These are phyloP conservation scores for Phialemoniopsis sp. DNA, from an alignment of 2,329 filamentous ascomycete genomes.

Conservation along the genomic window DNA sequence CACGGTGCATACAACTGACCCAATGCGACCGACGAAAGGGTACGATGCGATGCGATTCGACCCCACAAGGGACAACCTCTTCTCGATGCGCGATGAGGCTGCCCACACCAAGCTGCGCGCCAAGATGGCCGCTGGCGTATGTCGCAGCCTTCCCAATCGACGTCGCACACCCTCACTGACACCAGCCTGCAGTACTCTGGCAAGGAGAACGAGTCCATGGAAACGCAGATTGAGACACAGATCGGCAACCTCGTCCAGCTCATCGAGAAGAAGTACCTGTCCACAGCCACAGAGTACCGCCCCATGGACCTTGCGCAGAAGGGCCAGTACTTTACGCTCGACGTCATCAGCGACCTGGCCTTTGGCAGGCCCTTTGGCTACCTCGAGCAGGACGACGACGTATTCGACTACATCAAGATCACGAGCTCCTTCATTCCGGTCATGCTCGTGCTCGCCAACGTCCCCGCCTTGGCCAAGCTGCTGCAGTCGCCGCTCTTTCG, in stretches of 20 bases:
- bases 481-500: background rate
- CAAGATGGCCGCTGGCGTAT: slow-evolving; percentile 33
- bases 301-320: slow-evolving; percentile 40
- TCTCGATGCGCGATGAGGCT: slow-evolving; percentile 22
- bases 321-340: slow-evolving; percentile 44
- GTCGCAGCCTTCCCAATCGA: background rate
- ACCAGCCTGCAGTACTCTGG: slow-evolving; percentile 9
- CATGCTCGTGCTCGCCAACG: slow-evolving; percentile 15
- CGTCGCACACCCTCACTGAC: background rate
- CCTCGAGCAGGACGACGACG: slow-evolving; percentile 32
- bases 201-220: slow-evolving; percentile 11
- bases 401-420: slow-evolving; percentile 34
- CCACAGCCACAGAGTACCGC: slow-evolving; percentile 20
- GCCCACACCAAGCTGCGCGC: slow-evolving; percentile 28
- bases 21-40: background rate
- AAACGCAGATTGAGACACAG: slow-evolving; percentile 9
- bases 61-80: slow-evolving; percentile 23
- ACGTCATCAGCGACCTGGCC: slow-evolving; percentile 43
- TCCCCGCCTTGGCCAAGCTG: background rate
- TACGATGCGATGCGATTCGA: slow-evolving; percentile 26
- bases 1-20: too few species aligned
- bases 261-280: slow-evolving; percentile 28
- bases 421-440: slow-evolving; percentile 29
- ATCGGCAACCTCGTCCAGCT: slow-evolving; percentile 19
- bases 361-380: slow-evolving; percentile 40